Evolutionary conservation across 2,329 filamentous ascomycete species (phyloP).

Genomic region (Clonostachys rhizophaga): DNA sequence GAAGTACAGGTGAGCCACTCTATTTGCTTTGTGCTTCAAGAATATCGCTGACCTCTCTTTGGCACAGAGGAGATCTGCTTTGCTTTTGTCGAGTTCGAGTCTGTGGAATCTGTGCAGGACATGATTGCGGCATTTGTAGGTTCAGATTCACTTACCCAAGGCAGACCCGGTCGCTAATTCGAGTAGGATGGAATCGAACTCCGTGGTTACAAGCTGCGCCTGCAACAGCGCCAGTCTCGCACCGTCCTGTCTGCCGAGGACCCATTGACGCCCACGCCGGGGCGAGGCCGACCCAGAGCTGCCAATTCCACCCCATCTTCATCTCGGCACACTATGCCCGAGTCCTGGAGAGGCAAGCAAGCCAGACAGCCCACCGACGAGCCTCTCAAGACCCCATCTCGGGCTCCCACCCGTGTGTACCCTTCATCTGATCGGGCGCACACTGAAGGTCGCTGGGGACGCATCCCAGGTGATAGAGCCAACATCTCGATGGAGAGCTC

Average conservation of each 20-base stretch:
- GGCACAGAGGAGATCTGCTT: not conserved
- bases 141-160: not conserved
- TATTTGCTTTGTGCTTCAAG: not conserved
- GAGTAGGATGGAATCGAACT: not conserved
- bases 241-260: not conserved
- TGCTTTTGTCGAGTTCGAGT: slow-evolving; percentile 3
- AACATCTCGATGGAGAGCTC: not conserved
- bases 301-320: too few species aligned
- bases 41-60: not conserved
- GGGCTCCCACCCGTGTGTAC: too few species aligned
- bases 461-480: not conserved
- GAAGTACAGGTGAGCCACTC: not conserved
- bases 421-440: not conserved
- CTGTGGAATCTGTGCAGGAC: not conserved
- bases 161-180: not conserved
- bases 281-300: too few species aligned
- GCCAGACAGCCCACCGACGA: too few species aligned
- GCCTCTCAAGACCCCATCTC: too few species aligned
- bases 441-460: not conserved
- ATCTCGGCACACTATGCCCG: too few species aligned
- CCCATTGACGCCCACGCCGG: not conserved
- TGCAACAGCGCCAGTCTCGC: not conserved
- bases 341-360: too few species aligned
- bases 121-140: not conserved
- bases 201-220: not conserved